Evolutionary conservation across 1,139 yeast species (phyloP), one percentile per base, ranked within the genome.

Genomic region (Hyphopichia buzzinii): DNA sequence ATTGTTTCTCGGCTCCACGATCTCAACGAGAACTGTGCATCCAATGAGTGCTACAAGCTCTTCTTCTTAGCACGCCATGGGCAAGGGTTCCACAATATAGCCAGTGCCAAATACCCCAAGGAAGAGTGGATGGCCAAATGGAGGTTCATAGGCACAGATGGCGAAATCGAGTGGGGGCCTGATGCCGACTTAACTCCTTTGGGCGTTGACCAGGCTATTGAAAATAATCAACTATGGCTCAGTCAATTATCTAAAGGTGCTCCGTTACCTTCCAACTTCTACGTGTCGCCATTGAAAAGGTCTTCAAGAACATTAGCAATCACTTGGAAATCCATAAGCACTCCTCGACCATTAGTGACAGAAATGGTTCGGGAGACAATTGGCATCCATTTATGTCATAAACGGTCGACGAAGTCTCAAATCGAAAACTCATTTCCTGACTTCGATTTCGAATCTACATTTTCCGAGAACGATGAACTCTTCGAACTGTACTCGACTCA

Each of bases 41-140:
- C 35, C 1, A 61, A 69, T 36, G 71, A 59, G 24, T 52, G 52
- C 16, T 79, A 81, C 54, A 83, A 82, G 52, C 52, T 84, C 29
- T 44, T 84, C 4, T 71, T 79, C 36, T 62, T 82, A 35, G 89
- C 86, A 1, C 67, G 95, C 40, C 94, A 85, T 50, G 94, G 94
- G 6, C 85, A 84, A 57, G 94, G 94, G 0, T 77, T 67, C 57
- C 92, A 84, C 51, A 85, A 85, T 47, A 62, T 72, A 16, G 86
- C 82, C 2, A 74, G 76, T 32, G 63, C 62, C 19, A 72, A 73
- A 42, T 81, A 80, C 52, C 84, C 88, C 11, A 56, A 67, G 26
- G 58, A 67, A 11, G 74, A 57, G 16, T 84, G 90, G 90, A 69
- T 74, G 47, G 55, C 52, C 1, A 72, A 79, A 43, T 83, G 84